Base-by-base conservation (phyloP, 208 protist genomes). In the Wallacemonas collosoma region DNA sequence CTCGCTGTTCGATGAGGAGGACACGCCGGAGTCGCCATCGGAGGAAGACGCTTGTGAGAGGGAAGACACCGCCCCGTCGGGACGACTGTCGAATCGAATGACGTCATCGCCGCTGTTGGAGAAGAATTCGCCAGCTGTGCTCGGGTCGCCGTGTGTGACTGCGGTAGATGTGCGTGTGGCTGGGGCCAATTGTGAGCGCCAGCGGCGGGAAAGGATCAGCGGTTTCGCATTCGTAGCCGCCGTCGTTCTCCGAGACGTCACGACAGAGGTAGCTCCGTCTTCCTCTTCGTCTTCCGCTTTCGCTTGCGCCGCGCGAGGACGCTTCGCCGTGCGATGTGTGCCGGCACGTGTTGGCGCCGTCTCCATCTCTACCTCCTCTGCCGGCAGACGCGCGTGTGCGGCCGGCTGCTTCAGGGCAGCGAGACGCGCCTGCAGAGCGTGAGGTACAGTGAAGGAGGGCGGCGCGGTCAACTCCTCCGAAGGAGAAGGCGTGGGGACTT, bases 351-450 rank as follows among this genome's bases (percentile, higher is more conserved):
- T 26, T 26, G 26, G 26, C 26, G 26, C 26, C 26, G 26, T 26
- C 26, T 26, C 26, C 26, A 26, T 26, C 26, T 26, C 26, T 26
- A 26, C 26, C 26, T 26, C 26, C 26, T 26, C 26, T 26, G 26
- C 26, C 26, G 26, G 26, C 26, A 26, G 26, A 26, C 26, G 26
- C 26, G 26, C 26, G 26, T 26, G 26, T 26, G 26, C 26, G 26
- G 26, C 26, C 26, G 26, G 26, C 26, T 26, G 26, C 26, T 26
- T 26, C 26, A 26, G 63, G 35, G 63, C 63, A 6, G 39, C 39
- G 39, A 86, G 83, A 50, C 75, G 75, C 57, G 81, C 72, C 44
- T 76, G 56, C 4, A 88, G 76, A 12, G 71, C 83, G 2, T 43
- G 43, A 0, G 83, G 83, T 2, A 85, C 72, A 5, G 45, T 69